These are phyloP conservation scores for Allium cepa DNA, from an alignment of 106 monocot genomes.

Conservation along the genomic window DNA sequence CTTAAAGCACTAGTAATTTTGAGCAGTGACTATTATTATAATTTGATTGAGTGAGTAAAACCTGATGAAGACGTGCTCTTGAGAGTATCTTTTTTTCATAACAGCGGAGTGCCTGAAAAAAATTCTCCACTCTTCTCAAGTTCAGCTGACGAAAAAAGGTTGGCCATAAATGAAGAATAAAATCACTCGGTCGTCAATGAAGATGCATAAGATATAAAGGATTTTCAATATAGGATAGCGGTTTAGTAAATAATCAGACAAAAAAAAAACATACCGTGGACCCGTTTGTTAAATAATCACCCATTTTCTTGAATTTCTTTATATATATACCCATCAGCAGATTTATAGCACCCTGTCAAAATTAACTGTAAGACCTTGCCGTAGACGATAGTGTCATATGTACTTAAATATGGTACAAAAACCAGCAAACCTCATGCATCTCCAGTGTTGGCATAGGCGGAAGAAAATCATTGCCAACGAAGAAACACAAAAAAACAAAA, in stretches of 20 bases:
- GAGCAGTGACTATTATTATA: too few relatives aligned
- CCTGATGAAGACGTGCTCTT: conserved; percentile 91
- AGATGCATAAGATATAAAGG: neutral
- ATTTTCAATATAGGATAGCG: too few relatives aligned
- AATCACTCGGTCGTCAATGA: conserved; percentile 4
- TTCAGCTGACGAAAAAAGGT: conserved; percentile 49
- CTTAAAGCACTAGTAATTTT: too few relatives aligned
- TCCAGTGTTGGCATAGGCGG: conserved; percentile 97
- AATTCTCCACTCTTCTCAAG: conserved; percentile 82
- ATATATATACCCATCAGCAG: conserved; percentile 85
- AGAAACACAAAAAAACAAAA: conserved; percentile 93
- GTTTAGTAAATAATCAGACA: too few relatives aligned
- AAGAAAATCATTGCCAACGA: conserved; percentile 99
- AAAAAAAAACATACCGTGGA: conserved; percentile 62
- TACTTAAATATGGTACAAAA: too few relatives aligned
- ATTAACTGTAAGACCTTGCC: too few relatives aligned
- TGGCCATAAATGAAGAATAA: too few relatives aligned
- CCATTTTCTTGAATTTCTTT: conserved; percentile 70
- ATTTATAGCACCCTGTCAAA: conserved; percentile 81
- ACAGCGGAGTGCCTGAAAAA: conserved; percentile 87
- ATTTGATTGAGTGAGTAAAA: too few relatives aligned
- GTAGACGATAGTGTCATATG: too few relatives aligned
- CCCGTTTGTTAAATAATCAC: conserved; percentile 81
- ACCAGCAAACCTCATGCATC: conserved; percentile 86
- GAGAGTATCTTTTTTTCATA: conserved; percentile 90